phyloP scores from a whole-genome alignment of 2,329 filamentous ascomycete genomes.

The Fusarium sp. region DNA sequence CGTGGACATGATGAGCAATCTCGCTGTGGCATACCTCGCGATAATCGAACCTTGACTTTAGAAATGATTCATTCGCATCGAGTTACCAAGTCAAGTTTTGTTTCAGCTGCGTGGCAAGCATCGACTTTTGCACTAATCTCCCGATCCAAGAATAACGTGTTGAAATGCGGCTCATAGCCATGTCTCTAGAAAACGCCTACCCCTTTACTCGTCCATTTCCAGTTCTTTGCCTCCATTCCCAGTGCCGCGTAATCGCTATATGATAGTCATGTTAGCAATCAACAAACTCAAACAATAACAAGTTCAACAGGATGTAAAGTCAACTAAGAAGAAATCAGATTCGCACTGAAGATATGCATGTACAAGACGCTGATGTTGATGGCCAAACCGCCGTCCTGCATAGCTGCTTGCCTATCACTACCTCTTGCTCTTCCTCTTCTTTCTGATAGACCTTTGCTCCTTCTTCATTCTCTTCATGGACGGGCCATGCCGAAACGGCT shows the following conservation, averaged over 20 bases:
- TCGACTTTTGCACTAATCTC: neutral
- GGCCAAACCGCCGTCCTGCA: too few relatives aligned
- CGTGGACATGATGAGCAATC: too few relatives aligned
- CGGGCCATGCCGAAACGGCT: neutral
- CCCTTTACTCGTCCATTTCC: conserved; percentile 23
- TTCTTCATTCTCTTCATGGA: neutral
- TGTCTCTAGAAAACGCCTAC: conserved; percentile 21
- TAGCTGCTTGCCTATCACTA: too few relatives aligned
- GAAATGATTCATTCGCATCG: too few relatives aligned
- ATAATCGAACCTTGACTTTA: too few relatives aligned
- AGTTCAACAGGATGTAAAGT: neutral
- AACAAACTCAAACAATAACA: neutral
- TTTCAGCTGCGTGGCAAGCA: neutral
- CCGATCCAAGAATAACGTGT: neutral
- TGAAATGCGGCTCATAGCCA: neutral
- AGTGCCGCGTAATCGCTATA: conserved; percentile 25
- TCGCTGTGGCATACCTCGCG: too few relatives aligned
- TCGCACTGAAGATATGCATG: too few relatives aligned
- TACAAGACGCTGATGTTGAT: too few relatives aligned
- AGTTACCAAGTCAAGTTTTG: neutral
- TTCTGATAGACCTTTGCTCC: neutral
- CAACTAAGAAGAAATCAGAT: too few relatives aligned
- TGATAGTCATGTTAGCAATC: neutral
- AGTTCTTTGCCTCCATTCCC: conserved; percentile 28
- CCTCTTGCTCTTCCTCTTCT: too few relatives aligned